These are phyloP conservation scores for Clitopilus hobsonii DNA, from an alignment of 768 basidiomycete species.

Conservation along the genomic window DNA sequence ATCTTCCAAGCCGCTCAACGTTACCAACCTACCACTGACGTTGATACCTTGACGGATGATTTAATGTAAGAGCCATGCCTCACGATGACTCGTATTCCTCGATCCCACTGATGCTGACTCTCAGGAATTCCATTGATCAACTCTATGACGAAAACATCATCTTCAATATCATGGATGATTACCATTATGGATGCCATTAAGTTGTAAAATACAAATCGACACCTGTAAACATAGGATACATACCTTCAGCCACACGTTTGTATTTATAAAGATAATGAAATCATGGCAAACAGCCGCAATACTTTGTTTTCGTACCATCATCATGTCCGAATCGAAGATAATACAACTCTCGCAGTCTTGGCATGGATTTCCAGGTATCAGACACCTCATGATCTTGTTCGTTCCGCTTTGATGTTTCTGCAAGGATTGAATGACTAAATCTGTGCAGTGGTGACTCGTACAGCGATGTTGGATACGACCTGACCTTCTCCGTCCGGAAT, in stretches of 20 bases:
- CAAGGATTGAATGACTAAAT: neutral
- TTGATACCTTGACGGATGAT: constrained; percentile 7
- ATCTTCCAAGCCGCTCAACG: constrained; percentile 7
- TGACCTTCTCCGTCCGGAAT: neutral
- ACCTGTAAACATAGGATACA: neutral
- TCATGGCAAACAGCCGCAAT: too few relatives aligned
- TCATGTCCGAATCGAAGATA: constrained; percentile 18
- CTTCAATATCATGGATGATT: constrained; percentile 21
- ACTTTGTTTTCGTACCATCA: neutral
- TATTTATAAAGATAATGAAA: neutral
- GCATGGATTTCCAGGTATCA: constrained; percentile 37
- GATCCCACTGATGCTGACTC: constrained; percentile 2
- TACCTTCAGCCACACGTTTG: too few relatives aligned
- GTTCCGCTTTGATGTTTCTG: constrained; percentile 11
- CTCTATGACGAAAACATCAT: constrained; percentile 20
- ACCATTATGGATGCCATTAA: constrained; percentile 15
- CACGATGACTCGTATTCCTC: neutral
- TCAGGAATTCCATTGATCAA: constrained; percentile 15
- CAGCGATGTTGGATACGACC: constrained; percentile 33
- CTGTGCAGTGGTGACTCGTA: constrained; percentile 58
- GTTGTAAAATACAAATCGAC: neutral
- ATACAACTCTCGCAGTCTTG: constrained; percentile 26
- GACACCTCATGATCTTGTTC: constrained; percentile 50
- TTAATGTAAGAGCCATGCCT: constrained; percentile 8
- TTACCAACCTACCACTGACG: neutral